These are phyloP conservation scores for Phytophthora nicotianae DNA, from an alignment of 352 stramenopile species.

Conservation along the genomic window DNA sequence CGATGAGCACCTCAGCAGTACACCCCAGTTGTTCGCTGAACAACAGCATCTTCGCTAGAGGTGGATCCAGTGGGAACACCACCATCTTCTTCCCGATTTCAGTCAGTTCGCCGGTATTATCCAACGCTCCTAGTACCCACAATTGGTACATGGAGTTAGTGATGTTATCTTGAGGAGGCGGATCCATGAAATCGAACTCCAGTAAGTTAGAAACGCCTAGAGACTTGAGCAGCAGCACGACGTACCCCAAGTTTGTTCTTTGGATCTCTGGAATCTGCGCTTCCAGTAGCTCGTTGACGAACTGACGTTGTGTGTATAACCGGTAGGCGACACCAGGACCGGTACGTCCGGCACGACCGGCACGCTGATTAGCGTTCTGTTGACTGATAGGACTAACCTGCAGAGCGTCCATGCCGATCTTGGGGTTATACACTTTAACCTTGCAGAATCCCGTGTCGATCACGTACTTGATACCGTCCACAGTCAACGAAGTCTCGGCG, in stretches of 20 bases:
- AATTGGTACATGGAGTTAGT: slow-evolving; percentile 99
- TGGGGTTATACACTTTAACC: slow-evolving; percentile 99
- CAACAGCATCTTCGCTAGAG: slow-evolving; percentile 95
- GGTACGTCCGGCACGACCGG: slow-evolving; percentile 93
- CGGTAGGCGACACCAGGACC: slow-evolving; percentile 93
- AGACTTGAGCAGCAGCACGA: slow-evolving; percentile 98
- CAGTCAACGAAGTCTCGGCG: slow-evolving; percentile 95
- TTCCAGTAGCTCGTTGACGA: slow-evolving; percentile 96
- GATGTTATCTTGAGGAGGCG: slow-evolving; percentile 96
- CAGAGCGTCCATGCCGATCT: slow-evolving; percentile 99
- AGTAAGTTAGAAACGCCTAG: slow-evolving; percentile 95
- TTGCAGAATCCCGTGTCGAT: slow-evolving; percentile 99
- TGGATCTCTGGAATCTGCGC: slow-evolving; percentile 99
- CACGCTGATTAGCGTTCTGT: slow-evolving; percentile 98
- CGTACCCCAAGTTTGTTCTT: slow-evolving; percentile 97
- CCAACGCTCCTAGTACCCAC: slow-evolving; percentile 97
- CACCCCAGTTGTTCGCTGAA: slow-evolving; percentile 95
- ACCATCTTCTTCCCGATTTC: slow-evolving; percentile 97
- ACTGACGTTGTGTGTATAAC: slow-evolving; percentile 98
- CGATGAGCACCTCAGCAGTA: slow-evolving; percentile 94
- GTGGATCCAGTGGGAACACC: slow-evolving; percentile 98
- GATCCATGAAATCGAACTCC: slow-evolving; percentile 99
- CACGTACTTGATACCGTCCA: slow-evolving; percentile 98
- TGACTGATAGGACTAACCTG: slow-evolving; percentile 96
- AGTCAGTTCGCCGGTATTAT: slow-evolving; percentile 97